Conservation (phyloP, 2,329 filamentous ascomycete species). For the Nigrospora osmanthi region DNA sequence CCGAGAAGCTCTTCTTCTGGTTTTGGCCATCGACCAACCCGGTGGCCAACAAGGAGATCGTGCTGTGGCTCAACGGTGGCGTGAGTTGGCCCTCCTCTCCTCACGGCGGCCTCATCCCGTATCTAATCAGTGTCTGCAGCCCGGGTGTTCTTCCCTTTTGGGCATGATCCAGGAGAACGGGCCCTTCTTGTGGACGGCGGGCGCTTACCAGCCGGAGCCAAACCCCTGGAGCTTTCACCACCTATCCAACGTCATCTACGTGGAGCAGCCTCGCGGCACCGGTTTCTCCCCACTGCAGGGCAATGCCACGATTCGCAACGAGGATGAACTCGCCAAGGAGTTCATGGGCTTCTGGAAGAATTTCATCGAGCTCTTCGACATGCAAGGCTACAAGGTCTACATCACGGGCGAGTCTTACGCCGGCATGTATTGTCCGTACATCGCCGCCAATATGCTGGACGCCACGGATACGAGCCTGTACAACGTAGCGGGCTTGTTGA, state of each 20-base stretch:
- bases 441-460: slow-evolving; percentile 44
- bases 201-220: slow-evolving; percentile 55
- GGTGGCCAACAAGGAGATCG: slow-evolving; percentile 38
- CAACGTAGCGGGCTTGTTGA: slow-evolving; percentile 44
- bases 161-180: slow-evolving; percentile 73
- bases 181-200: slow-evolving; percentile 63
- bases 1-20: slow-evolving; percentile 45
- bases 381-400: slow-evolving; percentile 44
- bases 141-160: slow-evolving; percentile 54
- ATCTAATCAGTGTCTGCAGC: slow-evolving; percentile 21
- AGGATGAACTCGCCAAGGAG: slow-evolving; percentile 61
- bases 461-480: slow-evolving; percentile 37
- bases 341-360: slow-evolving; percentile 68
- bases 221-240: slow-evolving; percentile 71
- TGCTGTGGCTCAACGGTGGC: slow-evolving; percentile 44
- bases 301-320: slow-evolving; percentile 52
- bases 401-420: slow-evolving; percentile 48
- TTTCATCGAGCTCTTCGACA: slow-evolving; percentile 45
- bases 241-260: slow-evolving; percentile 69
- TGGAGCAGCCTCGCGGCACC: slow-evolving; percentile 60
- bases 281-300: slow-evolving; percentile 56
- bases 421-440: slow-evolving; percentile 47
- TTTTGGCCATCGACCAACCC: slow-evolving; percentile 43
- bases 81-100: slow-evolving; percentile 17
- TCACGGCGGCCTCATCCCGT: neutral